A percentile compares a stretch with the other conserved stretches of the same genome.
Conservation (phyloP, 768 basidiomycete genomes). For the Tephrocybe sp. region DNA sequence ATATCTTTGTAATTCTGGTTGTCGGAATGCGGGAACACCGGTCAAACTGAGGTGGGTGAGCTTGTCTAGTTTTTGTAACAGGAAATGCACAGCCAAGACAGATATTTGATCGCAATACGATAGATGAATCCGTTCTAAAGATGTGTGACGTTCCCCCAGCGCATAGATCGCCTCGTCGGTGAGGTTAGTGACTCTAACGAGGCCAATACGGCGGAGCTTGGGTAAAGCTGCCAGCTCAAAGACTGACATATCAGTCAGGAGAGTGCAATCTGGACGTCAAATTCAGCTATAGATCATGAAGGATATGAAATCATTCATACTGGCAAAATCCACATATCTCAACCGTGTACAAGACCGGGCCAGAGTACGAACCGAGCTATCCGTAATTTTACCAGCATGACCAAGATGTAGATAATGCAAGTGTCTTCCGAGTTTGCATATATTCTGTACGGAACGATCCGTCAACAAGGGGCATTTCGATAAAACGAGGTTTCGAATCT, state of each 20-base stretch:
- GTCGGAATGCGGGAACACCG: constrained; percentile 91
- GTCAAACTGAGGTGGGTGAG: constrained; percentile 95
- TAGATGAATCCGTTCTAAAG: constrained; percentile 93
- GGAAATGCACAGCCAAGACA: constrained; percentile 86
- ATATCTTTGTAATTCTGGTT: constrained; percentile 82
- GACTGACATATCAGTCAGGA: constrained; percentile 91
- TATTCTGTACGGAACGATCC: constrained; percentile 77
- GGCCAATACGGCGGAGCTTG: constrained; percentile 90
- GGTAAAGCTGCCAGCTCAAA: constrained; percentile 85
- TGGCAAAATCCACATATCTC: constrained; percentile 95
- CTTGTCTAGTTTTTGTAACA: constrained; percentile 85
- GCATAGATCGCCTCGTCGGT: constrained; percentile 94
- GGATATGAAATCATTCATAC: constrained; percentile 43
- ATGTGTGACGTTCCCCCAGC: constrained; percentile 79
- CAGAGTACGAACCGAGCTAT: constrained; percentile 78
- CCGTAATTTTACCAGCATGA: constrained; percentile 87
- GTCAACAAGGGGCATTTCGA: constrained; percentile 82
- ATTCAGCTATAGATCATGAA: constrained; percentile 13
- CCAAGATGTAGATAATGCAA: constrained; percentile 95
- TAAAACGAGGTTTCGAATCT: constrained; percentile 82
- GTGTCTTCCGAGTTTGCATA: constrained; percentile 86
- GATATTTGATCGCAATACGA: constrained; percentile 97
- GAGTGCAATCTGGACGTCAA: constrained; percentile 62
- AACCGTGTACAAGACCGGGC: constrained; percentile 86
- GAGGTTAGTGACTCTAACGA: constrained; percentile 88